Base-by-base conservation (phyloP, 441 rosid genomes). In the Pelargonium hybrid region DNA sequence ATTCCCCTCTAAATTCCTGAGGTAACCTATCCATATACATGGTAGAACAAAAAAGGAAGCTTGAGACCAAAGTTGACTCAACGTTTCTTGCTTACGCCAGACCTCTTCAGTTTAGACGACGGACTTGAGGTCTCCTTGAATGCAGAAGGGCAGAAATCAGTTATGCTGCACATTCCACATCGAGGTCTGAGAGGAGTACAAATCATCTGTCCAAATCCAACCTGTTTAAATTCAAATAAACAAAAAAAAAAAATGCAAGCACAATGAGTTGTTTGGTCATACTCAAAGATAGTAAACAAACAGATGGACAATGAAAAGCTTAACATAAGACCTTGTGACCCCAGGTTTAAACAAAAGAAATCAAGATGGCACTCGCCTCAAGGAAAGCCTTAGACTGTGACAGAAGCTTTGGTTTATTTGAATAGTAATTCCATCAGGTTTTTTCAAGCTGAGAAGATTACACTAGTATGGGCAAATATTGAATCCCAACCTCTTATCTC, bases 171-270 rank as follows among this genome's bases (percentile, higher is more conserved):
- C 10, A 69, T 73, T 70, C 81, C 90, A 68, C 96, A 91, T 9
- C 74, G 87, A 73, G 98, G 97, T 73, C 93, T 80, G 8, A 88
- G 80, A 0, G 98, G 97, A 64, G 93, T 88, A 73, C 98, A 93
- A 71, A 91, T 85, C 45, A 87, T 93, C 79, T 88, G 98, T 69
- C 98, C 97, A 10, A 93, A 91, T 73, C 98, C 96, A 25, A 93
- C 98, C 97, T 93, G 88, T 73, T 48, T n/a, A 9, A 59, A 31
- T 56, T 68, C 20, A 48, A 31, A 68, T 62, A 25, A 21, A 70
- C 13, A 23, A 10, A 2, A 59, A 18, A 26, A 56, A 20, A 41
- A 41, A n/a, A n/a, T 18, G 64, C 26, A 7, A 17, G 8, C 9
- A 39, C 21, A 65, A 65, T 11, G 45, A 65, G 67, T 7, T 29